Percentiles rank a stretch among this genome's conserved stretches.
phyloP scores from a whole-genome alignment of 2,329 filamentous ascomycete genomes.

The Venturia asperata region DNA sequence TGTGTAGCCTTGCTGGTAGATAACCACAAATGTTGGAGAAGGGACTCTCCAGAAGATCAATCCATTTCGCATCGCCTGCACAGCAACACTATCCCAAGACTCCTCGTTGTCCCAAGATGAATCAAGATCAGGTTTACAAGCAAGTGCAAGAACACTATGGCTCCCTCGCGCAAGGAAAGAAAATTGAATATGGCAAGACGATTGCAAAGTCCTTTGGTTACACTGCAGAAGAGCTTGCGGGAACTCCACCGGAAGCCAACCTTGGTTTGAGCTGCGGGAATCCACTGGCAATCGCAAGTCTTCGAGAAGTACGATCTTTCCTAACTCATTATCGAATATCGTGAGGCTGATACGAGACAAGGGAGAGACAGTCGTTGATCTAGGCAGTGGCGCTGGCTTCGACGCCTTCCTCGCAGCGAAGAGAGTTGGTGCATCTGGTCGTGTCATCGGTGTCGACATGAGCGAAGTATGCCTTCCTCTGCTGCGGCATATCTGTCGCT shows the following conservation, averaged over 20 bases:
- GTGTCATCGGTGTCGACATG: constrained; percentile 54
- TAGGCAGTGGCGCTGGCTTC: constrained; percentile 52
- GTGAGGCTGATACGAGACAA: constrained; percentile 23
- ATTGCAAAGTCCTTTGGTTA: constrained; percentile 51
- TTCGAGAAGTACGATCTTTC: constrained; percentile 35
- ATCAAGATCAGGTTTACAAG: constrained; percentile 16
- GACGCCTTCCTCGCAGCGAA: constrained; percentile 50
- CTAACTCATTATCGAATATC: background rate
- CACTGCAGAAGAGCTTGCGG: constrained; percentile 40
- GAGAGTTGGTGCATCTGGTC: constrained; percentile 44
- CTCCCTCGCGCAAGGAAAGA: constrained; percentile 11
- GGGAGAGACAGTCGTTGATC: constrained; percentile 52
- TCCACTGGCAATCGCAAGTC: constrained; percentile 43
- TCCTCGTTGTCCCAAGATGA: background rate
- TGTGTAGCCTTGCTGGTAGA: background rate
- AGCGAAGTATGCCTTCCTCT: constrained; percentile 40
- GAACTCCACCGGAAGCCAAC: constrained; percentile 44
- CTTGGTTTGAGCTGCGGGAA: constrained; percentile 51
- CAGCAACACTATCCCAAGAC: background rate
- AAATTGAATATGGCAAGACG: constrained; percentile 13
- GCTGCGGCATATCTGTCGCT: background rate
- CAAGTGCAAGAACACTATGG: constrained; percentile 19
- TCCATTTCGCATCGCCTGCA: too few relatives aligned
- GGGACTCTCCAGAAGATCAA: background rate
- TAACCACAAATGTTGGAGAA: background rate